Conservation (phyloP, 73 alveolate species). For the Tetrahymena elliotti region DNA sequence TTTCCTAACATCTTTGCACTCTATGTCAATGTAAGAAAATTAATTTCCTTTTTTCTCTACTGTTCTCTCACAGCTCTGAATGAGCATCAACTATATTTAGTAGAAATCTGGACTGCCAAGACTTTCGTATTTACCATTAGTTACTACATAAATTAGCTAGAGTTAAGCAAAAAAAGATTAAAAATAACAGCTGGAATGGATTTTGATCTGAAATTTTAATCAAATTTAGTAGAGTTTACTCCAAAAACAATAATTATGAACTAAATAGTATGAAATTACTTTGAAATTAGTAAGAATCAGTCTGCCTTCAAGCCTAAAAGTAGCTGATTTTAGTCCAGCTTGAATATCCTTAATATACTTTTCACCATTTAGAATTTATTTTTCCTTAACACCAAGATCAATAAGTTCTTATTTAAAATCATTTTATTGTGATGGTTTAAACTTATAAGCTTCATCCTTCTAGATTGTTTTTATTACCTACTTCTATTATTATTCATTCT, state of each 20-base stretch:
- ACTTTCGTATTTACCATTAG: background rate
- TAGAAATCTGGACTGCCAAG: background rate
- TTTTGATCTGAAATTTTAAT: too few relatives aligned
- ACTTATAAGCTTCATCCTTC: background rate
- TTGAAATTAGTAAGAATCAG: background rate
- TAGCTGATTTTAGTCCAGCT: background rate
- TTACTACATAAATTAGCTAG: background rate
- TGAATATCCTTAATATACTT: background rate
- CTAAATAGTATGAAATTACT: background rate
- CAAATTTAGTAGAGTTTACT: background rate
- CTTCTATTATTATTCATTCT: background rate
- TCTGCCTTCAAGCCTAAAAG: background rate
- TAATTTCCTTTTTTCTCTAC: conserved; percentile 24
- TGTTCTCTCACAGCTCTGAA: conserved; percentile 5
- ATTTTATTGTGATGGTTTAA: background rate
- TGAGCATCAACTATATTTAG: background rate
- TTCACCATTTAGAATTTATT: background rate
- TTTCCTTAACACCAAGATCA: background rate
- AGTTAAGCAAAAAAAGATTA: background rate
- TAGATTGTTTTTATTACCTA: background rate
- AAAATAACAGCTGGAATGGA: too few relatives aligned
- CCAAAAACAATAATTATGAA: background rate
- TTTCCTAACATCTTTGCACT: conserved; percentile 22
- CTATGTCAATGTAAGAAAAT: conserved; percentile 8
- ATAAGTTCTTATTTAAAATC: background rate